These are phyloP conservation scores for Berkeleyomyces basicola DNA, from an alignment of 2,329 filamentous ascomycete genomes.

Conservation along the genomic window DNA sequence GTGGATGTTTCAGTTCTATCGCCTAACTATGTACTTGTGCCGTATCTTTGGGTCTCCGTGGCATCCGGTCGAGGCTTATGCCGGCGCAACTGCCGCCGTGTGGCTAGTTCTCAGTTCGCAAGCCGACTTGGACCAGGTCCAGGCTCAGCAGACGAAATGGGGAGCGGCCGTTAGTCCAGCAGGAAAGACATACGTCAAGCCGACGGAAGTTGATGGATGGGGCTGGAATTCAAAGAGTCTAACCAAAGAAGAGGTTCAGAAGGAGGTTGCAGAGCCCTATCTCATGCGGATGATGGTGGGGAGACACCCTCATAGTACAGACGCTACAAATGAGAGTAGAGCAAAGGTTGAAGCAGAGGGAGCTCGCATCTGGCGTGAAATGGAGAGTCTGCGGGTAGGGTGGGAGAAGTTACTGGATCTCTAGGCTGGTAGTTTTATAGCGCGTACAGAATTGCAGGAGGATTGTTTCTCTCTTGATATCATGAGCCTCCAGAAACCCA, in stretches of 20 bases:
- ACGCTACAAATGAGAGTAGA: constrained; percentile 43
- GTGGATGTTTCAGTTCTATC: constrained; percentile 54
- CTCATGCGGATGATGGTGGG: constrained; percentile 36
- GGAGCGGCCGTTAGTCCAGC: constrained; percentile 50
- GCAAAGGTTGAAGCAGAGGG: constrained; percentile 47
- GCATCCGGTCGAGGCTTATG: constrained; percentile 65
- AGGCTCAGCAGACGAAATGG: constrained; percentile 56
- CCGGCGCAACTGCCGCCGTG: constrained; percentile 56
- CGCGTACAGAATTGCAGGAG: background rate
- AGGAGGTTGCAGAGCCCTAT: constrained; percentile 23
- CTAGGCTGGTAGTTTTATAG: background rate
- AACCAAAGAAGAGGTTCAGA: constrained; percentile 25
- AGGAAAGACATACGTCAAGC: constrained; percentile 46
- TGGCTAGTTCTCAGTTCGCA: constrained; percentile 61
- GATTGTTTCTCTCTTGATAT: background rate
- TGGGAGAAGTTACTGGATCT: constrained; percentile 37
- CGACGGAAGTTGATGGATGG: constrained; percentile 78
- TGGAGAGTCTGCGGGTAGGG: constrained; percentile 51
- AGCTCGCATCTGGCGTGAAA: constrained; percentile 45
- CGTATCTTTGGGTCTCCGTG: constrained; percentile 74
- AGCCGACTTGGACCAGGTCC: constrained; percentile 39
- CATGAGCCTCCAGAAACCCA: too few species aligned
- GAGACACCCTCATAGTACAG: constrained; percentile 39
- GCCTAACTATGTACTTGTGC: constrained; percentile 48
- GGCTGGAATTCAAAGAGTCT: constrained; percentile 39